These are phyloP conservation scores for Arthroderma sp. DNA, from an alignment of 2,329 filamentous ascomycete genomes.

Conservation along the genomic window DNA sequence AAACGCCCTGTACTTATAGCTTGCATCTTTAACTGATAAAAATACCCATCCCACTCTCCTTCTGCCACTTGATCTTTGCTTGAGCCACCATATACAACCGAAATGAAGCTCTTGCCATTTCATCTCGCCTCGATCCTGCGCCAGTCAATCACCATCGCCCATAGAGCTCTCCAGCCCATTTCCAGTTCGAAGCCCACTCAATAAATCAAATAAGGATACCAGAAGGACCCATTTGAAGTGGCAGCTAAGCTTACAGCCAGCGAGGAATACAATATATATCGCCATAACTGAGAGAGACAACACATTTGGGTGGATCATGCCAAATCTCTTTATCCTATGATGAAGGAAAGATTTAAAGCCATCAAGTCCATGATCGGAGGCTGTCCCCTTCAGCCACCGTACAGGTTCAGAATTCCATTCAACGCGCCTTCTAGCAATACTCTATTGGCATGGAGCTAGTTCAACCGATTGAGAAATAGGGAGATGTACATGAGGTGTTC, in stretches of 20 bases:
- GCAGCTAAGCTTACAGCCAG: constrained; percentile 53
- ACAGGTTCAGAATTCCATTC: constrained; percentile 53
- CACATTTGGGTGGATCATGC: constrained; percentile 60
- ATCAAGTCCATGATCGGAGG: constrained; percentile 49
- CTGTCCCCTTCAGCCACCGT: constrained; percentile 40
- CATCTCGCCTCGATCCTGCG: no score
- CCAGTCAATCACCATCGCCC: constrained; percentile 13
- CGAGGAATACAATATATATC: constrained; percentile 48
- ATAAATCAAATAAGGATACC: constrained; percentile 45
- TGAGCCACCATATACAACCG: no score
- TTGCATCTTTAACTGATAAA: no score
- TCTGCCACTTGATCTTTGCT: no score
- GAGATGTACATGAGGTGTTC: constrained; percentile 65
- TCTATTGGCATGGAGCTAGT: constrained; percentile 65
- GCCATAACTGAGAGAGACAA: constrained; percentile 49
- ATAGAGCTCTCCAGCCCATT: constrained; percentile 46
- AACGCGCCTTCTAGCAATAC: constrained; percentile 49
- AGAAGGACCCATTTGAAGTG: constrained; percentile 38
- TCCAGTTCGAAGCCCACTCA: constrained; percentile 39
- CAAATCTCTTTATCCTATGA: constrained; percentile 67
- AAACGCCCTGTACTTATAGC: no score
- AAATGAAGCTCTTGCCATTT: no score
- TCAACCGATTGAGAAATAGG: constrained; percentile 48
- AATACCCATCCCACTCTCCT: no score
- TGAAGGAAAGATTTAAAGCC: constrained; percentile 56